phyloP scores from a whole-genome alignment of 768 basidiomycete species.

The Mycena maculata region DNA sequence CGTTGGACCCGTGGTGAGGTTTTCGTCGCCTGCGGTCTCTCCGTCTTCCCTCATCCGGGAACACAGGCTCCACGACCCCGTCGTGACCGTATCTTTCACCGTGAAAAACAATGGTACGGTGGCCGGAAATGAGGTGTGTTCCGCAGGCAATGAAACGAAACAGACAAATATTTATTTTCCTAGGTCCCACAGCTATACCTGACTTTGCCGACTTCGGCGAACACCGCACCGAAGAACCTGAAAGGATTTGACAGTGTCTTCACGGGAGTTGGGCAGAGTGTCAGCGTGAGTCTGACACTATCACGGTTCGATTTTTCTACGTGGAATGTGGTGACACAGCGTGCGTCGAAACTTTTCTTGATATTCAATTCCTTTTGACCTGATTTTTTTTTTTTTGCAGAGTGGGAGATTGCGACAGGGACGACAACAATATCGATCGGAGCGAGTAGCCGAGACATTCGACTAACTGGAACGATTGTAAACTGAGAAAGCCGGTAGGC shows the following conservation, averaged over 20 bases:
- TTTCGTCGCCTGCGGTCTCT: background rate
- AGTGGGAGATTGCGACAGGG: slow-evolving; percentile 66
- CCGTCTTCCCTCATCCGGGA: too few relatives aligned
- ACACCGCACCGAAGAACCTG: slow-evolving; percentile 61
- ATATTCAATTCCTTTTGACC: background rate
- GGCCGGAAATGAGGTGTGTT: slow-evolving; percentile 64
- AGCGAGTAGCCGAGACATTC: slow-evolving; percentile 62
- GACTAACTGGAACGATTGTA: slow-evolving; percentile 54
- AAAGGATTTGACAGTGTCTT: slow-evolving; percentile 69
- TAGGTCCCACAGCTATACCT: slow-evolving; percentile 70
- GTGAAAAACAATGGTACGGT: slow-evolving; percentile 65
- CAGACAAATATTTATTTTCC: background rate
- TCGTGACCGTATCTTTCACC: slow-evolving; percentile 64
- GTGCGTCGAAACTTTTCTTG: slow-evolving; percentile 21
- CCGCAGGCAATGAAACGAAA: background rate
- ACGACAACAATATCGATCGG: slow-evolving; percentile 60
- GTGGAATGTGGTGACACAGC: slow-evolving; percentile 65
- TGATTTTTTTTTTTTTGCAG: background rate
- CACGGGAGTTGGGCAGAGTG: slow-evolving; percentile 56
- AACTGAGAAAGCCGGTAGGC: slow-evolving; percentile 47
- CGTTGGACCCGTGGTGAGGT: slow-evolving; percentile 61
- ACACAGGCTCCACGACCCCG: slow-evolving; percentile 62
- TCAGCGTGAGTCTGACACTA: slow-evolving; percentile 58
- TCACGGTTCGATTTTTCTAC: slow-evolving; percentile 64
- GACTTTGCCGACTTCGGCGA: slow-evolving; percentile 58